Percentiles rank a stretch among this genome's conserved stretches.
These are phyloP conservation scores for Scytalidium lignicola DNA, from an alignment of 2,329 filamentous ascomycete species.

Conservation along the genomic window DNA sequence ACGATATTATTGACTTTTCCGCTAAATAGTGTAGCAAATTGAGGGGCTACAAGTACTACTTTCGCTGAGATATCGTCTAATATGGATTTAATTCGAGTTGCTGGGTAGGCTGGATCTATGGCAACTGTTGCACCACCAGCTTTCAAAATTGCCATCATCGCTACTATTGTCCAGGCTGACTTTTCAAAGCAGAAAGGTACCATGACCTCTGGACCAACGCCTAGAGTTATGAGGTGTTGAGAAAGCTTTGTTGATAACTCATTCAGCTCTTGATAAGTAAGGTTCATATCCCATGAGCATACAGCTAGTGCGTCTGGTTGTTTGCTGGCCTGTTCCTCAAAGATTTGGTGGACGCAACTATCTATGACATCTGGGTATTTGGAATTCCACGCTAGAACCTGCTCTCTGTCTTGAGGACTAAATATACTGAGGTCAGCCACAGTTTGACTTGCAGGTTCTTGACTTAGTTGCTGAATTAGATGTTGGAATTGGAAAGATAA, in stretches of 20 bases:
- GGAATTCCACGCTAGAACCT: slow-evolving; percentile 14
- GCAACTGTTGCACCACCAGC: slow-evolving; percentile 25
- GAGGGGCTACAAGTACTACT: background rate
- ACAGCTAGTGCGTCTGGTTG: slow-evolving; percentile 11
- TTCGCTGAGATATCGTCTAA: slow-evolving; percentile 6
- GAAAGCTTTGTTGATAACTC: slow-evolving; percentile 6
- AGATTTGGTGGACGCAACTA: slow-evolving; percentile 7
- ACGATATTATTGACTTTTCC: background rate
- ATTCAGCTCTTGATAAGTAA: slow-evolving; percentile 15
- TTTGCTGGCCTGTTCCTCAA: slow-evolving; percentile 4
- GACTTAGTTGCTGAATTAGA: too few species aligned
- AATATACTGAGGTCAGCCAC: too few species aligned
- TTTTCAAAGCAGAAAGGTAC: slow-evolving; percentile 20
- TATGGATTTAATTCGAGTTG: slow-evolving; percentile 3
- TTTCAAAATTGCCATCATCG: slow-evolving; percentile 23
- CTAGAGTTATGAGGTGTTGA: slow-evolving; percentile 3
- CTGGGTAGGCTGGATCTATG: slow-evolving; percentile 15
- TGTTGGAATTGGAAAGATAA: too few species aligned
- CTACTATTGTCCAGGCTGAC: slow-evolving; percentile 19
- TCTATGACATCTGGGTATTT: slow-evolving; percentile 4
- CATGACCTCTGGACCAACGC: slow-evolving; percentile 7
- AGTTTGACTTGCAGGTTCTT: too few species aligned
- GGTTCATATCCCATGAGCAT: slow-evolving; percentile 13
- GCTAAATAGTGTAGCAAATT: background rate
- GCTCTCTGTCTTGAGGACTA: too few species aligned